Percentiles rank a stretch among this genome's conserved stretches.
These are phyloP conservation scores for Colletotrichum abscissum DNA, from an alignment of 2,329 filamentous ascomycete genomes.

Conservation along the genomic window DNA sequence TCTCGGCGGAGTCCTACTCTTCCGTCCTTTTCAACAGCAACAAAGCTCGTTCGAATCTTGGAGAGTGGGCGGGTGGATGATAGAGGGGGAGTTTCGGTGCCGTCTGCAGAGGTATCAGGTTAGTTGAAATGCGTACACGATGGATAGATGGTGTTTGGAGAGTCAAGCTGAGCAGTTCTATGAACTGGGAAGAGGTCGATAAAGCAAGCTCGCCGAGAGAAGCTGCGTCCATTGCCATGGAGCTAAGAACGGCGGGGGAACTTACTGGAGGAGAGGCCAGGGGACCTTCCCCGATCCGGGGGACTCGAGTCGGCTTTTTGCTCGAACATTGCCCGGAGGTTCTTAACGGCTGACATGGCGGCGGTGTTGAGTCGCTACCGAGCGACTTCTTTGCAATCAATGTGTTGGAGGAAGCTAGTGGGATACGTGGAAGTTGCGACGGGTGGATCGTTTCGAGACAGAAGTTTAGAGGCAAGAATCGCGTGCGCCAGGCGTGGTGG, in stretches of 20 bases:
- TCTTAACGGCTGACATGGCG: conserved; percentile 76
- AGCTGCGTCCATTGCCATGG: neutral
- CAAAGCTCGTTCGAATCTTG: conserved; percentile 80
- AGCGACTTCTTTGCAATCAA: conserved; percentile 7
- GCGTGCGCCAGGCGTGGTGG: neutral
- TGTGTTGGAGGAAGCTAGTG: conserved; percentile 11
- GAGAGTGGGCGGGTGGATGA: conserved; percentile 69
- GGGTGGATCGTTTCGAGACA: neutral
- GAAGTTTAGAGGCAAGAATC: conserved; percentile 9
- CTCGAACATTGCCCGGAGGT: conserved; percentile 85
- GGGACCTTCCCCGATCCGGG: conserved; percentile 77
- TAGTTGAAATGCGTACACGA: conserved; percentile 12
- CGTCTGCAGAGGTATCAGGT: conserved; percentile 19
- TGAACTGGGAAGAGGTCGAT: neutral
- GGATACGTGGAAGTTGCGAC: conserved; percentile 15
- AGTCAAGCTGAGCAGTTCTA: neutral
- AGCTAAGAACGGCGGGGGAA: neutral
- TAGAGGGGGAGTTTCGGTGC: conserved; percentile 36
- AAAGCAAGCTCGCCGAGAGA: neutral
- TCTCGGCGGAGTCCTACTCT: conserved; percentile 63
- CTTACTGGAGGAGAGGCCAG: conserved; percentile 61
- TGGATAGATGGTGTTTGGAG: neutral
- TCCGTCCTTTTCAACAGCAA: conserved; percentile 76
- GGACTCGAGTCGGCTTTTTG: conserved; percentile 74
- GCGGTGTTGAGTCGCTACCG: conserved; percentile 41